Percentiles rank a stretch among this genome's conserved stretches.
Evolutionary conservation across 2,329 filamentous ascomycete genomes (phyloP).

Genomic region (Talaromyces sp.): DNA sequence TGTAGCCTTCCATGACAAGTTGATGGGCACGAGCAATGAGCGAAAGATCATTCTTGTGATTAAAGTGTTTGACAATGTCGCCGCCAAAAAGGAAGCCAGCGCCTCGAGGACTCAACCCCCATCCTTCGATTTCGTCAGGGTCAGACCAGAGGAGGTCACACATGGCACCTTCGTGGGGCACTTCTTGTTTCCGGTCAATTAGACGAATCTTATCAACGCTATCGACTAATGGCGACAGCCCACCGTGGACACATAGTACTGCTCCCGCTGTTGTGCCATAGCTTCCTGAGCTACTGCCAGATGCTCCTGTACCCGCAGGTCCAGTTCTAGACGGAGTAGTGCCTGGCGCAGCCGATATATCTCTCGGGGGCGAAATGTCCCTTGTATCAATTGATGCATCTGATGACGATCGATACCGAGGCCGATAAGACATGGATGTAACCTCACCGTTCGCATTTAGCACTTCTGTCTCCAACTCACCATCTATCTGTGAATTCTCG

Average conservation of each 20-base stretch:
- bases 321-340: conserved; percentile 57
- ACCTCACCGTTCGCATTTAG: conserved; percentile 79
- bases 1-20: conserved; percentile 98
- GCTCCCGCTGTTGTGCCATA: conserved; percentile 61
- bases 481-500: conserved; percentile 54
- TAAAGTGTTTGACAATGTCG: conserved; percentile 94
- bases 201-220: conserved; percentile 93
- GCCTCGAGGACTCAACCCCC: conserved; percentile 89
- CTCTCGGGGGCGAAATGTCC: conserved; percentile 39
- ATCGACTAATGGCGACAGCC: conserved; percentile 85
- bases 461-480: conserved; percentile 88
- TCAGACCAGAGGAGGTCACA: conserved; percentile 98
- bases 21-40: conserved; percentile 94
- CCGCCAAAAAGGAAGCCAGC: conserved; percentile 94
- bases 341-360: conserved; percentile 43
- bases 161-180: conserved; percentile 98
- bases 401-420: conserved; percentile 31
- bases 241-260: conserved; percentile 92
- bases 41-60: conserved; percentile 86
- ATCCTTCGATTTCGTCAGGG: conserved; percentile 95
- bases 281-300: conserved; percentile 61
- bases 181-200: conserved; percentile 94
- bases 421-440: conserved; percentile 55
- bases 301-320: conserved; percentile 75
- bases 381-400: conserved; percentile 35